Evolutionary conservation across 768 basidiomycete species (phyloP), one percentile per base, ranked within the genome.

Genomic region (Phlegmacium glaucopus): DNA sequence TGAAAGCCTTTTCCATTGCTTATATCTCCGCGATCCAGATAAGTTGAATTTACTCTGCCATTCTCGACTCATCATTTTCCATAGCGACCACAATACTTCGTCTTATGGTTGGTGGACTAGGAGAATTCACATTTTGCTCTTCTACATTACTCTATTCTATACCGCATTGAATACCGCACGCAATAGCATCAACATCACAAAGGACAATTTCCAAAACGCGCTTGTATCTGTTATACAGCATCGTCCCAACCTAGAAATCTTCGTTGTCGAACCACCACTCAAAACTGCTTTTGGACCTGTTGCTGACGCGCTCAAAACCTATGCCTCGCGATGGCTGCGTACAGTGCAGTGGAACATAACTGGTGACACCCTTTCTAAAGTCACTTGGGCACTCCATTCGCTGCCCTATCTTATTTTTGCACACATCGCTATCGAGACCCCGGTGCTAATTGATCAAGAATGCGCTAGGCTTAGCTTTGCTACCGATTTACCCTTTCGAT

Each of bases 181-280:
- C 26, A 67, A 66, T 5, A 70, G 64, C 8, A 69, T 66, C 5
- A 62, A 70, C 2, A 72, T 73, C 6, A n/a, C n/a, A n/a, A 67
- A 78, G 56, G 67, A 74, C 9, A 72, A 78, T 27, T 67, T 82
- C 22, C 76, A 82, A 55, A 67, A 69, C 18, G 75, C 80, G 0
- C 70, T 90, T 16, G 65, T 78, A 8, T 71, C 78, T 22, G 72
- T 88, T 47, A 76, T 89, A 27, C 65, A 67, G 10, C 84, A 78
- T 45, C 85, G 83, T 51, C 83, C 84, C 5, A 88, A 88, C 54
- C 78, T 90, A 42, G 78, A 87, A 52, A 80, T 86, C 7, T 86
- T 89, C 63, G 72, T 86, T 29, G 65, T 86, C 37, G 83, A 86
- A 50, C 81, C 78, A 68, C 79, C 85, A 0, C 71, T 89, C 68